Evolutionary conservation across 2,329 filamentous ascomycete genomes (phyloP), one percentile per base, ranked within the genome.

Genomic region (Trichoderma gracile): DNA sequence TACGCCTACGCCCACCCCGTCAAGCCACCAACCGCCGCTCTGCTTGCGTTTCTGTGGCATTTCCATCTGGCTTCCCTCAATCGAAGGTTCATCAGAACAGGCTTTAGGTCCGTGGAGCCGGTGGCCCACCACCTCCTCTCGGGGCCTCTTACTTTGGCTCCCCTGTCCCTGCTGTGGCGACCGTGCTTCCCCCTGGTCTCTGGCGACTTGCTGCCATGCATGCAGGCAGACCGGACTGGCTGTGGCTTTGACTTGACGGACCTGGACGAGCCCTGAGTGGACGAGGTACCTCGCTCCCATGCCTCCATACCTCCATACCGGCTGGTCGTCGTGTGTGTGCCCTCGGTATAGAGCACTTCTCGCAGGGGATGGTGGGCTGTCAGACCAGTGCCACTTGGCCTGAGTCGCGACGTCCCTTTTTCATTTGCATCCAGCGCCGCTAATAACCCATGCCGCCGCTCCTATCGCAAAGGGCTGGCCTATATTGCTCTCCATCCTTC

Each of bases 41-140:
- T 66, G 55, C 64, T 67, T 65, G 68, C 63, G 66, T 74, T 75
- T 30, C 73, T 72, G 66, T 69, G 67, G 69, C 65, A 68, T 72
- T 74, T 74, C 72, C 68, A 71, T 70, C 68, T 67, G 70, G 65
- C 69, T 73, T 73, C 70, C 61, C 64, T 66, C 33, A 59, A 58
- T 64, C 59, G 59, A 63, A 58, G 47, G 52, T 53, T 64, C 52
- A 60, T 56, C 68, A 70, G 63, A 54, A 64, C 64, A 64, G 67
- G 55, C 63, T 67, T 61, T 65, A 61, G 65, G 58, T 56, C 50
- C 50, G 45, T 60, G 57, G 57, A 50, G 46, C 46, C 58, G 42
- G 46, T 33, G 58, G 58, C 49, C 58, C 58, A 46, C 58, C 33
- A 54, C 17, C 38, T 60, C 58, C 62, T 49, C 55, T 59, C 50